Evolutionary conservation across 495 filamentous ascomycete species (phyloP), one percentile per base, ranked within the genome.

Genomic region (Lophium mytilinum): DNA sequence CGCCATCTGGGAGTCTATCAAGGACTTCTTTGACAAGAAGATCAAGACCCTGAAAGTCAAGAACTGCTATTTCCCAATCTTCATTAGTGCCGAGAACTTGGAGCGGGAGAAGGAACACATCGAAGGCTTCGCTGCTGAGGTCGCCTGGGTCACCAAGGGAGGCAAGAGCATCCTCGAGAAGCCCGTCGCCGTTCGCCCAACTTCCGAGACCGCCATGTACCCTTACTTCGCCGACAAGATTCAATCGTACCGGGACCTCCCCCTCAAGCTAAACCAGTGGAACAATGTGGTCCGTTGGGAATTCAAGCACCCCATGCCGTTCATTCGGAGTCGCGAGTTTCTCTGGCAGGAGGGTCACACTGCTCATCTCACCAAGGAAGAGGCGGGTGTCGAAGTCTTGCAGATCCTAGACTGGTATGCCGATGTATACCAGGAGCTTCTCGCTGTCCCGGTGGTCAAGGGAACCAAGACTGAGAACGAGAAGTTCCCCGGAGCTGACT

Each of bases 261-360:
- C 93, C 45, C 82, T 96, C 50, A 81, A 84, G 64, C 78, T 96
- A 49, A 96, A 97, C 74, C 93, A 98, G 73, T 98, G 93, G 93
- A 96, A 96, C 78, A 92, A 86, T 7, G 92, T 96, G 50, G 92
- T 96, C 36, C 81, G 93, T 63, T 98, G 93, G 93, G 93, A 98
- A 74, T 95, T 95, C 68, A 96, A 97, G 76, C 87, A 98, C 68
- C 90, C 92, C 19, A 91, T 91, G 67, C 93, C 93, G 6, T 96
- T 98, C 78, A 75, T 98, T 19, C 77, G 93, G 57, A 90, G 91
- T 49, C 75, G 93, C 64, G 93, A 98, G 69, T 98, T 98, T 73
- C 74, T 96, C 45, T 98, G 93, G 93, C 94, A 98, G 69, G 93
- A 98, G 72, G 94, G 93, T 34, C 93, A 98, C 75, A 98, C 93